Conservation (phyloP, 371 early-diverging fungal genomes). For the Saksenaea oblongispora region DNA sequence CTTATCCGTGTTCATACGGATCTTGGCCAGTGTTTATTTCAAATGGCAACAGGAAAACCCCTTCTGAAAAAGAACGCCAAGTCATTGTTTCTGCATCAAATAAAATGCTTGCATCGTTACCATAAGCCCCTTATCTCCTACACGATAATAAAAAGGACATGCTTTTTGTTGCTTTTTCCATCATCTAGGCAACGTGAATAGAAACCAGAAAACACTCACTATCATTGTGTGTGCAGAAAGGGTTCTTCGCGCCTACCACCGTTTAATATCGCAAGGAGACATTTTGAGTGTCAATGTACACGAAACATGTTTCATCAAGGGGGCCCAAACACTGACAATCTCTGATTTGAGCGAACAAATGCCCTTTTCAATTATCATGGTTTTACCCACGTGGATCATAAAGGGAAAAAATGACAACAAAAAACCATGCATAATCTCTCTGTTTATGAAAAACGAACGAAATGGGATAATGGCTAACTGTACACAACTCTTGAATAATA, state of each 20-base stretch:
- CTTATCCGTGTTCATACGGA: too few relatives aligned
- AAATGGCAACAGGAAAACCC: too few relatives aligned
- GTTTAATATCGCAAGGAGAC: too few relatives aligned
- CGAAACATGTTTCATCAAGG: too few relatives aligned
- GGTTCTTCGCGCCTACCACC: too few relatives aligned
- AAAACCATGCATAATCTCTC: slow-evolving; percentile 2
- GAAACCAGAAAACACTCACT: background rate
- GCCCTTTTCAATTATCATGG: too few relatives aligned
- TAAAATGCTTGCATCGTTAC: background rate
- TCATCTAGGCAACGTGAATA: background rate
- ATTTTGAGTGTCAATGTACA: too few relatives aligned
- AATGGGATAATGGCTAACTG: slow-evolving; percentile 6
- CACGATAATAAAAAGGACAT: background rate
- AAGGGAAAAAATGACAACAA: background rate
- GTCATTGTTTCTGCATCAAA: too few relatives aligned
- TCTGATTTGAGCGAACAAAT: too few relatives aligned
- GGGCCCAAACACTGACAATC: too few relatives aligned
- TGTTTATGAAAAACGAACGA: slow-evolving; percentile 5
- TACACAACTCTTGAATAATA: slow-evolving; percentile 1
- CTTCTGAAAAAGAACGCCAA: too few relatives aligned
- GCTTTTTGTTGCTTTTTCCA: background rate
- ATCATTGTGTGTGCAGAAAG: background rate
- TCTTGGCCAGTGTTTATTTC: too few relatives aligned
- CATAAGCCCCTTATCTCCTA: background rate
- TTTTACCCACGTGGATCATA: background rate